Base-by-base conservation (phyloP, 129 eudicot species). In the Calendula officinalis region DNA sequence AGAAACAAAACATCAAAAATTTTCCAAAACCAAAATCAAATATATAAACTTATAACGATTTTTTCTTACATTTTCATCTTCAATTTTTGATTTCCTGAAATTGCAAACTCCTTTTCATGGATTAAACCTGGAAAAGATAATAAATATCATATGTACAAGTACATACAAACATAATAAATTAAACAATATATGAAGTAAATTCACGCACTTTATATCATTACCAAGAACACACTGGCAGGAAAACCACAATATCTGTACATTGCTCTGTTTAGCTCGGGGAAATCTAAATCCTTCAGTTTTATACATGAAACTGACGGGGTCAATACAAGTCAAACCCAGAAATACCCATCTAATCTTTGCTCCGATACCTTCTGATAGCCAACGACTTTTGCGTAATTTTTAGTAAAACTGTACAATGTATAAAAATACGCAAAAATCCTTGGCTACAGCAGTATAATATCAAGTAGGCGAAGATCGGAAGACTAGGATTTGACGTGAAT, bases 271-370 rank as follows among this genome's bases (percentile, higher is more conserved):
- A 30, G n/a, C n/a, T n/a, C 4, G 38, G 3, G 49, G 10, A 7
- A 61, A 42, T 45, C 52, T n/a, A n/a, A n/a, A n/a, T n/a, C n/a
- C n/a, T n/a, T n/a, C 22, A 6, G 52, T 27, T 61, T 4, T 61
- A 8, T 6, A 16, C 35, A 69, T 69, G 68, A 59, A 50, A 11
- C 76, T 60, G 76, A 17, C 42, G 61, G 36, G 61, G 68, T 50
- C 62, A 52, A 70, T 5, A 35, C 76, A 70, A 70, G 76, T 62
- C 76, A 60, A 60, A 70, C 76, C 61, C 75, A 56, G 53, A 60
- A 70, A 56, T 48, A 7, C 68, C 45, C 76, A 60, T 60, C 68
- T 40, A 61, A 70, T 60, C 76, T 70, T 70, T 15, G 51, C 60
- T 70, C 69, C 67, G 33, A 49, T 41, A 60, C 22, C 76, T 70